phyloP scores from a whole-genome alignment of 352 stramenopile genomes.

The Saprolegnia parasitica region DNA sequence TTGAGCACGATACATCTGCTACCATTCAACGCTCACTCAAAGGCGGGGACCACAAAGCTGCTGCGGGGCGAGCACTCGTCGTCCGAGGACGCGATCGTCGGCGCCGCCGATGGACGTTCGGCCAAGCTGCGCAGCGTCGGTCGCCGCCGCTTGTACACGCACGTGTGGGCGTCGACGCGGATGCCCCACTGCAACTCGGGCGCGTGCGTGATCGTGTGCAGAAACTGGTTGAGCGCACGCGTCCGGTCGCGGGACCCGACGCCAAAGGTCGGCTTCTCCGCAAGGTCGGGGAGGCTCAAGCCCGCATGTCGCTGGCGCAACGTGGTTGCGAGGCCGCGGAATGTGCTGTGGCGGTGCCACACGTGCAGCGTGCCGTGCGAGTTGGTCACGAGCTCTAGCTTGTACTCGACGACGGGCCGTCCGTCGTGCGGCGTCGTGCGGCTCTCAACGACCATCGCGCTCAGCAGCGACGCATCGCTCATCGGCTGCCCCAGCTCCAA shows the following conservation, averaged over 20 bases:
- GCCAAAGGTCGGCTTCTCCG: conserved; percentile 66
- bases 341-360: conserved; percentile 87
- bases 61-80: too few species aligned
- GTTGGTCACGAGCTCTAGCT: conserved; percentile 84
- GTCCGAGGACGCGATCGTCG: too few species aligned
- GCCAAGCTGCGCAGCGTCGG: too few species aligned
- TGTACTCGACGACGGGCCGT: conserved; percentile 81
- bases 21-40: too few species aligned
- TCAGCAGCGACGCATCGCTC: too few species aligned
- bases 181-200: conserved; percentile 73
- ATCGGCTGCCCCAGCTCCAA: too few species aligned
- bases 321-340: conserved; percentile 65
- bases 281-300: conserved; percentile 65
- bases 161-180: conserved; percentile 67
- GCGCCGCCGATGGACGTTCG: too few species aligned
- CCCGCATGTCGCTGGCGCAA: conserved; percentile 65
- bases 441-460: too few species aligned
- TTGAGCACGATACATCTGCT: too few species aligned
- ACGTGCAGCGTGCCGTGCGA: conserved; percentile 80
- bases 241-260: conserved; percentile 70
- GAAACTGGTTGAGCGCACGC: conserved; percentile 65
- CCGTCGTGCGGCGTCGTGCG: neutral
- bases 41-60: too few species aligned
- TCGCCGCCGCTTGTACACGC: conserved; percentile 58
- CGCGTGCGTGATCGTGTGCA: conserved; percentile 61